Base-by-base conservation (phyloP, 2,329 filamentous ascomycete genomes). In the Macrophomina pseudophaseolina region DNA sequence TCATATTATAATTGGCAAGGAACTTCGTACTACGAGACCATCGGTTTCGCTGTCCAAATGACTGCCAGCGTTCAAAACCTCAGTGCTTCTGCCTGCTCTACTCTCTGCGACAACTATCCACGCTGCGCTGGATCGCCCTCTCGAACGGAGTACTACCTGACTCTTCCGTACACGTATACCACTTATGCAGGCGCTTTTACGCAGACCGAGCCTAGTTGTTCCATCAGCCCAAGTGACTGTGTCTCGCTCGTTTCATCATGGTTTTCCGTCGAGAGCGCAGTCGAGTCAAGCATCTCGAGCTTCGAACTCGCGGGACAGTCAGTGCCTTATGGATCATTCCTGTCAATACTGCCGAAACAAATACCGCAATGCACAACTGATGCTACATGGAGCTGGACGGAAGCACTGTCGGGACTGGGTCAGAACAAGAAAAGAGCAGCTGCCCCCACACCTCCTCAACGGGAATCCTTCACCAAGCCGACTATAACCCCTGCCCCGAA, bases 51-150 rank as follows among this genome's bases (percentile, higher is more conserved):
- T 7, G 9, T 35, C 12, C 28, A 35, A 7, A 8, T 18, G 52
- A 56, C 52, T 16, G 52, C 32, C 7, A 56, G 14, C 14, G 18
- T 56, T 32, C 35, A 35, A 32, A 56, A 40, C 32, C 52, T 40
- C 52, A 40, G 32, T 30, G 52, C 52, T 9, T 30, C 52, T 6
- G 52, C 52, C 4, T 56, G 52, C 33, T 56, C 52, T 5, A 56
- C 52, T 12, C 52, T 56, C 6, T 56, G 52, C n/a, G 52, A 56
- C 32, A 35, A 56, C n/a, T 56, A 56, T 38, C 52, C 52, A 8
- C 52, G 52, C 9, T 56, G 52, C 32, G 52, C 52, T 14, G 52
- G 52, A 14, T 56, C 52, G 32, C 52, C 52, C 12, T 56, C 32
- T 16, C 12, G 52, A 1, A 38, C 52, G 6, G 16, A 18, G 9